A percentile compares a stretch with the other conserved stretches of the same genome.
These are phyloP conservation scores for Chaetomium sp. DNA, from an alignment of 2,329 filamentous ascomycete genomes.

Conservation along the genomic window DNA sequence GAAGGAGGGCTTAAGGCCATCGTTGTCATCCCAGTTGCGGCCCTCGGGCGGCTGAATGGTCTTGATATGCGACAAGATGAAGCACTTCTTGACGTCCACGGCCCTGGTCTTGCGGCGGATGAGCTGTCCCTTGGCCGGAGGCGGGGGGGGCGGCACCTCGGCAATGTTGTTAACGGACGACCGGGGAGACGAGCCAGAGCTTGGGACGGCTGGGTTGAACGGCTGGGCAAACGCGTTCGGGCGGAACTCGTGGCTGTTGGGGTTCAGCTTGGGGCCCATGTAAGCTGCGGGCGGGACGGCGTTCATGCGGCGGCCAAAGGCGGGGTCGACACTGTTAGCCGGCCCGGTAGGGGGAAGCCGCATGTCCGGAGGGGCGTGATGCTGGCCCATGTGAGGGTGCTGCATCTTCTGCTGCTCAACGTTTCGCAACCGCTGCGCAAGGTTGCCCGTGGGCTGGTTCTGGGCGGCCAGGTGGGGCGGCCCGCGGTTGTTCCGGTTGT, in stretches of 20 bases:
- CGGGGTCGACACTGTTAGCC: conserved; percentile 47
- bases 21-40: conserved; percentile 66
- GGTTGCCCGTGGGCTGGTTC: conserved; percentile 37
- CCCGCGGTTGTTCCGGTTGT: conserved; percentile 43
- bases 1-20: conserved; percentile 77
- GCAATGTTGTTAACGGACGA: conserved; percentile 49
- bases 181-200: conserved; percentile 65
- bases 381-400: conserved; percentile 24
- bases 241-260: conserved; percentile 70
- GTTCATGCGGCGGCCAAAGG: conserved; percentile 49
- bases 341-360: conserved; percentile 71
- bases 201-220: conserved; percentile 70
- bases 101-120: conserved; percentile 67
- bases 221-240: conserved; percentile 73
- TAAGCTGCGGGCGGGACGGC: conserved; percentile 40
- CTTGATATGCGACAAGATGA: conserved; percentile 49
- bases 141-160: conserved; percentile 28
- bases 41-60: conserved; percentile 45
- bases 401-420: conserved; percentile 47
- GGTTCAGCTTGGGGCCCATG: conserved; percentile 53
- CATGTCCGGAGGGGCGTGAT: conserved; percentile 29
- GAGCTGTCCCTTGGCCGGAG: conserved; percentile 40
- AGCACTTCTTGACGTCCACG: conserved; percentile 64
- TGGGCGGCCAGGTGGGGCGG: conserved; percentile 38
- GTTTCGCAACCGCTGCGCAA: conserved; percentile 46